These are phyloP conservation scores for Lactarius tabidus DNA, from an alignment of 768 basidiomycete species.

Conservation along the genomic window DNA sequence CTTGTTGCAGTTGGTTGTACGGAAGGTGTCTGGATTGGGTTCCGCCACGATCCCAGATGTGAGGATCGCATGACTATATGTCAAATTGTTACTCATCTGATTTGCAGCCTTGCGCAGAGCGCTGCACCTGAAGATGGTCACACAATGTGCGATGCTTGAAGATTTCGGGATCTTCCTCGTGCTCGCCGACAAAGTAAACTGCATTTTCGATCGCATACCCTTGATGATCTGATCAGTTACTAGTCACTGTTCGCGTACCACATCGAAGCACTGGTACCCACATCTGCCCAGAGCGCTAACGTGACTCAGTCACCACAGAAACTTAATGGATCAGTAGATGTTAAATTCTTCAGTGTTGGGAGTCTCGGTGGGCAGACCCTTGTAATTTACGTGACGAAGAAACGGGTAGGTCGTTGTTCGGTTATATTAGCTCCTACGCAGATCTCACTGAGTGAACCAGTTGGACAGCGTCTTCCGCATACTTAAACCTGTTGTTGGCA, in stretches of 20 bases:
- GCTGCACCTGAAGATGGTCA: too few relatives aligned
- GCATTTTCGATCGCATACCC: constrained; percentile 33
- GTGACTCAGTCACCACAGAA: too few relatives aligned
- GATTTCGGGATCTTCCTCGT: too few relatives aligned
- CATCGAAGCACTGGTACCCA: too few relatives aligned
- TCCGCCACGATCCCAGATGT: too few relatives aligned
- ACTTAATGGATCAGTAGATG: too few relatives aligned
- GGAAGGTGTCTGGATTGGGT: constrained; percentile 96
- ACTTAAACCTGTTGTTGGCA: constrained; percentile 92
- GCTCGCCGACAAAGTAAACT: too few relatives aligned
- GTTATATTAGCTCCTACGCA: constrained; percentile 23
- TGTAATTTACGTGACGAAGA: constrained; percentile 94
- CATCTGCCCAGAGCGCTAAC: too few relatives aligned
- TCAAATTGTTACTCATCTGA: too few relatives aligned
- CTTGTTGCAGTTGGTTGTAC: constrained; percentile 92
- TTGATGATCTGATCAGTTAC: neutral
- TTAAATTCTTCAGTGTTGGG: constrained; percentile 94
- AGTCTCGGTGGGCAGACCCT: constrained; percentile 82
- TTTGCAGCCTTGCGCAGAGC: too few relatives aligned
- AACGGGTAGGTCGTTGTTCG: constrained; percentile 51
- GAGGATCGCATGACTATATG: too few relatives aligned
- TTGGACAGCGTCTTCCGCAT: constrained; percentile 94
- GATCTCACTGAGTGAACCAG: constrained; percentile 31
- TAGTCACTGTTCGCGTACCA: constrained; percentile 90
- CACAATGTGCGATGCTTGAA: too few relatives aligned